Conservation (phyloP, 345 rosid genomes). For the Cardiospermum halicacabum region DNA sequence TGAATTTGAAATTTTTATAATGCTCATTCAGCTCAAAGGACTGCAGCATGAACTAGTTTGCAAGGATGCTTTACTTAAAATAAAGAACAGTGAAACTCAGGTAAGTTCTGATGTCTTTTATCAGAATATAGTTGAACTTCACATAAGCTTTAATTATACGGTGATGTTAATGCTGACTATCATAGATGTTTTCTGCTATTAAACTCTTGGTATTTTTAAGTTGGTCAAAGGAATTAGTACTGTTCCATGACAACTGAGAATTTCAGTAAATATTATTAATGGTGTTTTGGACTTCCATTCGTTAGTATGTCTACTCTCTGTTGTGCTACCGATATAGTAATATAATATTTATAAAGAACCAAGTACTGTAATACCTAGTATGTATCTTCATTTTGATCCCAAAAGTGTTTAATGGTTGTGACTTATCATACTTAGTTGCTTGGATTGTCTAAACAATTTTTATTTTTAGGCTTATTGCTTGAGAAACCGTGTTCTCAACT, state of each 20-base stretch:
- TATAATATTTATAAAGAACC: not conserved
- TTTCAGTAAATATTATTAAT: not conserved
- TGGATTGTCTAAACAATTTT: not conserved
- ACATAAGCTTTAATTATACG: not conserved
- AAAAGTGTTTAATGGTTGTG: not conserved
- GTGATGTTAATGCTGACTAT: not conserved
- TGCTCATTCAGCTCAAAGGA: constrained; percentile 35
- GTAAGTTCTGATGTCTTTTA: constrained; percentile 18
- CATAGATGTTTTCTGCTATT: not conserved
- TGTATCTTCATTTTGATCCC: not conserved
- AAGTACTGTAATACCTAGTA: not conserved
- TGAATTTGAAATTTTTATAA: not conserved
- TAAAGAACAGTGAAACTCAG: constrained; percentile 21
- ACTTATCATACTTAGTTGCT: not conserved
- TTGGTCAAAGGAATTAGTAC: not conserved
- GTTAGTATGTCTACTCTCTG: not conserved
- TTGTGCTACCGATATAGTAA: too few species aligned
- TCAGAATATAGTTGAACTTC: not conserved
- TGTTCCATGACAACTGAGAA: not conserved
- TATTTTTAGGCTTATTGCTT: too few species aligned
- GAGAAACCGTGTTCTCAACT: too few species aligned
- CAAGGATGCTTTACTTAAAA: constrained; percentile 50
- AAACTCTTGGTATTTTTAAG: not conserved
- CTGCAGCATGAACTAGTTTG: constrained; percentile 54
- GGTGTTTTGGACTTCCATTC: not conserved